Conservation (phyloP, 1,284 basidiomycete species). For the Omphalotus olearius region DNA sequence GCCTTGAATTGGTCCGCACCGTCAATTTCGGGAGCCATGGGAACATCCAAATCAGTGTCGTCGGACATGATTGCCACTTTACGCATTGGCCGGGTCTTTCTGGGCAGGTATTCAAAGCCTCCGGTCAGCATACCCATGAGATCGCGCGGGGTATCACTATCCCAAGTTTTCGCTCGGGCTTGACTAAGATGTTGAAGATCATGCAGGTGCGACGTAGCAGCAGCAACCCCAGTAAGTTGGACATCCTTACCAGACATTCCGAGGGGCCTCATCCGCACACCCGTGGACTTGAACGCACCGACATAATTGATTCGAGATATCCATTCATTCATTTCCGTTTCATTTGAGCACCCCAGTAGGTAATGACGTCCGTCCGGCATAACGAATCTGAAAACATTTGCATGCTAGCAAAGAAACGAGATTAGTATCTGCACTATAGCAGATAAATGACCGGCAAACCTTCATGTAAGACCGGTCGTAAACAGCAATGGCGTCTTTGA, state of each 20-base stretch:
- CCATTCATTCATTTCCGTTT: constrained; percentile 87
- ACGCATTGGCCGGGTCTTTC: constrained; percentile 23
- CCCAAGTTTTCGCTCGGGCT: constrained; percentile 42
- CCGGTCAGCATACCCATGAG: constrained; percentile 38
- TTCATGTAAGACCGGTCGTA: constrained; percentile 75
- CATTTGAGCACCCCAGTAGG: constrained; percentile 73
- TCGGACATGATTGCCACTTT: constrained; percentile 28
- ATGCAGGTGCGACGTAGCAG: constrained; percentile 76
- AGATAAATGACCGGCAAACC: constrained; percentile 35
- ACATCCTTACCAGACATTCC: constrained; percentile 69
- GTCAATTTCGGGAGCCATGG: constrained; percentile 47
- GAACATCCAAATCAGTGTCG: constrained; percentile 35
- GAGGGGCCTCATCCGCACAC: constrained; percentile 78
- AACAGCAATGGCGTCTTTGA: constrained; percentile 78
- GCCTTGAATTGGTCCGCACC: constrained; percentile 67
- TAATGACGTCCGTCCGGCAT: constrained; percentile 77
- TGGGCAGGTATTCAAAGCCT: constrained; percentile 20
- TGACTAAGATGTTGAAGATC: constrained; percentile 45
- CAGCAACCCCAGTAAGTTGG: constrained; percentile 76
- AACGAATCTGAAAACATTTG: constrained; percentile 76
- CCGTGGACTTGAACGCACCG: constrained; percentile 83
- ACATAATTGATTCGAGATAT: constrained; percentile 93
- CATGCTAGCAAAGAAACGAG: constrained; percentile 42
- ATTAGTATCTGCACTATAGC: background rate
- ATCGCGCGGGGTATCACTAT: constrained; percentile 33